Base-by-base conservation (phyloP, 306 rosid genomes). In the Cicer pinnatifidum region DNA sequence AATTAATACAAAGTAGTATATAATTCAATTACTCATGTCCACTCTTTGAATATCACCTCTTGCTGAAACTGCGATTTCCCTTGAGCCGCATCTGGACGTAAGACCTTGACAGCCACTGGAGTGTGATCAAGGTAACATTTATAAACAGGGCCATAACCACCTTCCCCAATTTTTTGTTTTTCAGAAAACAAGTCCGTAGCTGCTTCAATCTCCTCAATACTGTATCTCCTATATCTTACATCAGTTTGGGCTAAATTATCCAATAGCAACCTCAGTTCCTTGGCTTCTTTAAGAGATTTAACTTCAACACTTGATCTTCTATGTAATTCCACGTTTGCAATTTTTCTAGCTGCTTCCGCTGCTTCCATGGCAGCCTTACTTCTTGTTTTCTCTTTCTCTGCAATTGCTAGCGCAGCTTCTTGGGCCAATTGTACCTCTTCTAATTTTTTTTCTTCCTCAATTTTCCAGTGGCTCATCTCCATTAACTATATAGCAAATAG, bases 91-190 rank as follows among this genome's bases (percentile, higher is more conserved):
- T 64, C 84, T 38, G 73, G 10, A 15, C 97, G 87, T 28, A 94
- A 82, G 79, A 90, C 93, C 89, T 94, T 94, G 39, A 89, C 96
- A 0, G 99, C 99, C 37, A 81, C 99, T 0, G 85, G 80, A 35
- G 97, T 94, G 77, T 91, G 93, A 84, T 94, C 90, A 35, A 94
- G 97, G 58, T 69, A 62, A 70, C 84, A 81, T 71, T 45, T 81
- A 46, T 61, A 86, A 69, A 91, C 99, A 4, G 96, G 97, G 15
- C 99, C 99, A 75, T 94, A 94, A 15, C 96, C 97, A 39, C 99
- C 97, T 84, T 94, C 97, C 47, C 99, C 99, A 43, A 94, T 85
- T 79, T 91, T 94, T 17, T 77, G 91, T 72, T 89, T 81, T n/a
- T 39, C 81, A 1, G 72, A 66, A 67, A 94, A 94, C 64, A 11